Conservation (phyloP, 257 asterid genomes). For the Datura wrightii region DNA sequence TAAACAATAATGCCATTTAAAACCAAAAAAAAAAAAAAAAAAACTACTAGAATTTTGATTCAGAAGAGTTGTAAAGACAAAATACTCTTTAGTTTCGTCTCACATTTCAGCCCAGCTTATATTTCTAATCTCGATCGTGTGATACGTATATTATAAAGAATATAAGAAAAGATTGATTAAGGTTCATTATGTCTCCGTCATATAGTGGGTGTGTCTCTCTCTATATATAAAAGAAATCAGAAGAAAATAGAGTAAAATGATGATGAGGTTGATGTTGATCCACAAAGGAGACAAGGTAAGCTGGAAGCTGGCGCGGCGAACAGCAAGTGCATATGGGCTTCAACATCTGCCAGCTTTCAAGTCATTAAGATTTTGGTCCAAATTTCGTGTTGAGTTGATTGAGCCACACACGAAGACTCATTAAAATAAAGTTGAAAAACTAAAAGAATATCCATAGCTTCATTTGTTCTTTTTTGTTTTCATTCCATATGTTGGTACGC, state of each 20-base stretch:
- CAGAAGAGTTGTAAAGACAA: neutral
- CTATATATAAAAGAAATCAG: no score
- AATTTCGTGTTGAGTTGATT: neutral
- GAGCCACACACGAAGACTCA: neutral
- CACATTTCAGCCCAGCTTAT: no score
- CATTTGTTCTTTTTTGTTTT: no score
- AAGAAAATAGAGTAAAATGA: no score
- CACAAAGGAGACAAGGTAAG: neutral
- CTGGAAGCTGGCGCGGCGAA: slow-evolving; percentile 18
- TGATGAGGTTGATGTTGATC: neutral
- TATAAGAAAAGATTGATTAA: no score
- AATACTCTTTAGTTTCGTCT: neutral
- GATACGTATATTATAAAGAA: neutral
- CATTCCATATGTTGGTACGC: no score
- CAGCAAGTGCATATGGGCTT: neutral
- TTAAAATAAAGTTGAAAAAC: neutral
- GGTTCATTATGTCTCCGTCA: no score
- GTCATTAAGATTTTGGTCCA: neutral
- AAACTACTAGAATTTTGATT: no score
- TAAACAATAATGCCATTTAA: no score
- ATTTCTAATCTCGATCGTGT: neutral
- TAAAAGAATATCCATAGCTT: neutral
- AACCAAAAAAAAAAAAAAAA: no score
- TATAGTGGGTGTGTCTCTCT: no score
- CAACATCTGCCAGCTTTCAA: neutral